A percentile compares a stretch with the other conserved stretches of the same genome.
phyloP scores from a whole-genome alignment of 805 yeast species.

The Metschnikowia arizonensis region DNA sequence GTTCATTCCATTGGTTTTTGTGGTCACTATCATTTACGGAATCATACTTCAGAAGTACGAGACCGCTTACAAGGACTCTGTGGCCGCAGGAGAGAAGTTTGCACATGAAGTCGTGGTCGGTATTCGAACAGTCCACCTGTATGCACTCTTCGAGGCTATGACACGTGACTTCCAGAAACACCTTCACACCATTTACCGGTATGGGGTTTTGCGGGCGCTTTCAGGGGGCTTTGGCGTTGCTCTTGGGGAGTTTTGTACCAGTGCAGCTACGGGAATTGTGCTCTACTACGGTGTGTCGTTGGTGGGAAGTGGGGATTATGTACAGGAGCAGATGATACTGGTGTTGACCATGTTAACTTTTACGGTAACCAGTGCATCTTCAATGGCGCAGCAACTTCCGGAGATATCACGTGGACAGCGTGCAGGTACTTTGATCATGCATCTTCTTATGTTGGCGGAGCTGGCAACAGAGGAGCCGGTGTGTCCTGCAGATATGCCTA shows the following conservation, averaged over 20 bases:
- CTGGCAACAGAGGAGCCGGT: constrained; percentile 30
- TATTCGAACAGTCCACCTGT: constrained; percentile 58
- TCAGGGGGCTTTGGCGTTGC: constrained; percentile 68
- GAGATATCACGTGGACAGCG: constrained; percentile 75
- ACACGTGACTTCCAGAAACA: constrained; percentile 27
- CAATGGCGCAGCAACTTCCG: constrained; percentile 64
- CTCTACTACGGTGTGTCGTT: constrained; percentile 75
- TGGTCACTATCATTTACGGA: constrained; percentile 52
- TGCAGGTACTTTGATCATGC: constrained; percentile 52
- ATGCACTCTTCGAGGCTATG: constrained; percentile 53
- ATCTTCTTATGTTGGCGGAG: constrained; percentile 33
- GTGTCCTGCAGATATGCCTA: not conserved
- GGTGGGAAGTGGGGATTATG: constrained; percentile 56
- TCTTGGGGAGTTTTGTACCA: constrained; percentile 47
- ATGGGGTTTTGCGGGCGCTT: constrained; percentile 52
- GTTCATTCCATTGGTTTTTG: constrained; percentile 59
- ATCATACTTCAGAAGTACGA: constrained; percentile 51
- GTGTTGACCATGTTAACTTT: constrained; percentile 71
- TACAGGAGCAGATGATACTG: constrained; percentile 55
- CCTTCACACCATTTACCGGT: constrained; percentile 27
- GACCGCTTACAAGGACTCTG: constrained; percentile 50
- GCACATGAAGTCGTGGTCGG: constrained; percentile 53
- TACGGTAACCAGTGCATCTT: constrained; percentile 61
- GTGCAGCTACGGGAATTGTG: constrained; percentile 66
- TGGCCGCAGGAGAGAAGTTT: constrained; percentile 51